phyloP scores from a whole-genome alignment of 1,284 basidiomycete genomes.

The Vanrija sp. region DNA sequence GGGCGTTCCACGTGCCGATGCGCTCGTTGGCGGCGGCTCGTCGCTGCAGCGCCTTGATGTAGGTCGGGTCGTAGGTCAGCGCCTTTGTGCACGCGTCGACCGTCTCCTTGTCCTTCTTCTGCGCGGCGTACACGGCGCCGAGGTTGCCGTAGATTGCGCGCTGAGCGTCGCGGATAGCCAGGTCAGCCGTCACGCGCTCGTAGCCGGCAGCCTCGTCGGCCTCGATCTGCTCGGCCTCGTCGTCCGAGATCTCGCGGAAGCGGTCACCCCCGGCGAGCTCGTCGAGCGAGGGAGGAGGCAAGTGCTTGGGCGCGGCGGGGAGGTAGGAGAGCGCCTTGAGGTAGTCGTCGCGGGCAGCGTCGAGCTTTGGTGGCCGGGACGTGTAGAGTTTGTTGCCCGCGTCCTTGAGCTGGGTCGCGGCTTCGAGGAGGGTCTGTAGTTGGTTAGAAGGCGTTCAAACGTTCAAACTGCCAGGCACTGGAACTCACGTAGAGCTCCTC shows the following conservation, averaged over 20 bases:
- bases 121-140: constrained; percentile 31
- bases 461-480: background rate
- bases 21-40: constrained; percentile 79
- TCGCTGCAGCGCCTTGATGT: constrained; percentile 83
- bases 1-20: constrained; percentile 73
- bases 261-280: constrained; percentile 2
- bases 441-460: background rate
- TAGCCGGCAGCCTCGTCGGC: constrained; percentile 10
- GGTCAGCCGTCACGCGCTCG: constrained; percentile 23
- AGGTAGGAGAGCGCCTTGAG: constrained; percentile 29
- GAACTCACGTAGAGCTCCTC: background rate
- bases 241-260: constrained; percentile 32
- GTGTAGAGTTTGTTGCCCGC: constrained; percentile 39
- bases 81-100: constrained; percentile 55
- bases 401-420: constrained; percentile 28
- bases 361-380: constrained; percentile 14
- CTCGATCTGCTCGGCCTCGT: constrained; percentile 36
- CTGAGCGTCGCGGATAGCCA: constrained; percentile 29
- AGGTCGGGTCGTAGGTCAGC: constrained; percentile 73
- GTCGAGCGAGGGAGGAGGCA: constrained; percentile 1
- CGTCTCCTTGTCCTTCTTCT: constrained; percentile 43
- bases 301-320: constrained; percentile 13
- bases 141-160: constrained; percentile 44
- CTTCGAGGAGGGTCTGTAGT: constrained; percentile 22
- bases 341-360: constrained; percentile 32